phyloP scores from a whole-genome alignment of 805 yeast species.

The Teunomyces stri region DNA sequence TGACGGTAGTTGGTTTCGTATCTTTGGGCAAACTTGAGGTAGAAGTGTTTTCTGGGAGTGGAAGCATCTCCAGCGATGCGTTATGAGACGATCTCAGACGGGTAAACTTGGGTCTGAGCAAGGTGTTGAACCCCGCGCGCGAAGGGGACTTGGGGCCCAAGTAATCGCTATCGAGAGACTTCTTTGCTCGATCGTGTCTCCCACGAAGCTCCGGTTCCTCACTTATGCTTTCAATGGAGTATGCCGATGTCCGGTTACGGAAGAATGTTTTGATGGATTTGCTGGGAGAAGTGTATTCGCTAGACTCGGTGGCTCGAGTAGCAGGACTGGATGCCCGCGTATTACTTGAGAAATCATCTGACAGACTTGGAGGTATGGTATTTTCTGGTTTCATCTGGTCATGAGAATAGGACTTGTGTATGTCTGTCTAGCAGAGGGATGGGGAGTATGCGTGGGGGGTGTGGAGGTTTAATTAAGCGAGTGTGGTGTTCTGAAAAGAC shows the following conservation, averaged over 20 bases:
- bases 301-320: slow-evolving; percentile 1
- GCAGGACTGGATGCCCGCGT: slow-evolving; percentile 2
- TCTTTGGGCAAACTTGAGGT: slow-evolving; percentile 3
- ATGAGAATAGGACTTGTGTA: not conserved
- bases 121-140: slow-evolving; percentile 7
- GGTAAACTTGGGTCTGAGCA: slow-evolving; percentile 21
- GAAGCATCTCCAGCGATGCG: not conserved
- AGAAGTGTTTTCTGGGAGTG: slow-evolving; percentile 2
- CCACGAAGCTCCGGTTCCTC: slow-evolving; percentile 18
- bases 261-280: slow-evolving; percentile 25
- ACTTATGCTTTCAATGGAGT: slow-evolving; percentile 23
- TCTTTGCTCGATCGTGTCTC: not conserved
- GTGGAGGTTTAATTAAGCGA: not conserved
- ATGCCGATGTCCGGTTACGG: slow-evolving; percentile 20
- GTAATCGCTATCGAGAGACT: slow-evolving; percentile 8
- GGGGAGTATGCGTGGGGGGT: not conserved
- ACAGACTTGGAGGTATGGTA: slow-evolving; percentile 1
- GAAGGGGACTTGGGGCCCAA: slow-evolving; percentile 6
- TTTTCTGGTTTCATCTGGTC: slow-evolving; percentile 3
- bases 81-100: slow-evolving; percentile 17
- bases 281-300: slow-evolving; percentile 23
- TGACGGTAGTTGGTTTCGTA: slow-evolving; percentile 19
- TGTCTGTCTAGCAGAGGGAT: not conserved
- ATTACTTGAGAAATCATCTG: not conserved
- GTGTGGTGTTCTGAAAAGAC: not conserved